Evolutionary conservation across 2,329 filamentous ascomycete genomes (phyloP).

Genomic region (Cucurbitaria berberidis): DNA sequence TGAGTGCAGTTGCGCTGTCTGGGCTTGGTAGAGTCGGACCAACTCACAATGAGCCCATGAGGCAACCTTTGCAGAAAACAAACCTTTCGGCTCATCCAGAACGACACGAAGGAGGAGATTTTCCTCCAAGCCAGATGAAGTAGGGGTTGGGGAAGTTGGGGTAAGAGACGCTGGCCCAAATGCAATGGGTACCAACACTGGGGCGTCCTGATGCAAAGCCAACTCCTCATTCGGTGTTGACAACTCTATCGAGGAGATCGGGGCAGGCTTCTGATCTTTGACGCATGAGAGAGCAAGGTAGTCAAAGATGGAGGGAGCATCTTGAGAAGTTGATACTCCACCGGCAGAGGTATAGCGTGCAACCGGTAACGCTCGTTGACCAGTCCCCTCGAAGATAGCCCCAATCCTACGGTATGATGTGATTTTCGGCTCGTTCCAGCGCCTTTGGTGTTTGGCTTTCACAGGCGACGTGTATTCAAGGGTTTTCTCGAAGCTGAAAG

Average conservation of each 20-base stretch:
- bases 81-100: not conserved
- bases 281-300: not conserved
- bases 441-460: not conserved
- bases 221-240: not conserved
- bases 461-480: not conserved
- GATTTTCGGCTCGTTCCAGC: not conserved
- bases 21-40: not conserved
- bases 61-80: not conserved
- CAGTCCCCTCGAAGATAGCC: not conserved
- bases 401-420: not conserved
- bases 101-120: not conserved
- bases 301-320: not conserved
- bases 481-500: not conserved
- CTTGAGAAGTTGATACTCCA: not conserved
- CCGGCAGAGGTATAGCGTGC: not conserved
- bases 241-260: no score
- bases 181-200: not conserved
- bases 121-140: not conserved
- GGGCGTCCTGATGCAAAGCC: not conserved
- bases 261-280: not conserved
- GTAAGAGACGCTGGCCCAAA: not conserved
- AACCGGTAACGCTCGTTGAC: not conserved
- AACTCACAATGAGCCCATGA: not conserved
- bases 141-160: not conserved
- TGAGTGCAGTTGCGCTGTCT: not conserved